Base-by-base conservation (phyloP, 148 eudicot genomes). In the Diospyros lotus region DNA sequence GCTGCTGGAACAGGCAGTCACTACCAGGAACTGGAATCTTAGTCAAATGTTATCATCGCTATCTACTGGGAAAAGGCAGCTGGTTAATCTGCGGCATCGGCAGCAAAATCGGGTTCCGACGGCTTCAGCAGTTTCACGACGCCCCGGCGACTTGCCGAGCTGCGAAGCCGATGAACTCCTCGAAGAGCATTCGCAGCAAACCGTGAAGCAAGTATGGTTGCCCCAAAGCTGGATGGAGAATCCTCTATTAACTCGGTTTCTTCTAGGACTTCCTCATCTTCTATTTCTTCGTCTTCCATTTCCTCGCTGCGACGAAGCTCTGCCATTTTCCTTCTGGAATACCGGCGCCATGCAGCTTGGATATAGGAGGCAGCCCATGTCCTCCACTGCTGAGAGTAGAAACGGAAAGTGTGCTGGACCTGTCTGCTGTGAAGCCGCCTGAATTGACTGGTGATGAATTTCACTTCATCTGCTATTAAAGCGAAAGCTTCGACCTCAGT, bases 331-430 rank as follows among this genome's bases (percentile, higher is more conserved):
- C 85, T 79, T 62, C 80, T 72, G 17, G 82, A 76, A 52, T 76
- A 83, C 75, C 85, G 42, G 2, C 85, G 73, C 85, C 85, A 83
- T 3, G 82, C 80, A 6, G 85, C 85, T 70, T 83, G 85, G 45
- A 83, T 83, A 64, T 76, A 83, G 52, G 78, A 71, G 46, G 85
- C 82, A 3, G 85, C 85, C 85, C 85, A 83, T 3, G 82, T 83
- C 53, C 85, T 79, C 85, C 85, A 83, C 40, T 82, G 85, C 64
- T 82, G 85, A 3, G 85, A 82, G 61, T 82, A 82, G n/a, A 82
- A 82, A 9, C 85, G 64, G 45, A 83, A 83, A 9, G 85, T 83
- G 73, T 83, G 85, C 64, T 83, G 85, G 38, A 83, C 85, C 60
- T 79, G 82, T 59, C 85, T 69, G 61, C 85, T 83, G 55, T 83